These are phyloP conservation scores for Penicillium hordei DNA, from an alignment of 2,329 filamentous ascomycete species.

Conservation along the genomic window DNA sequence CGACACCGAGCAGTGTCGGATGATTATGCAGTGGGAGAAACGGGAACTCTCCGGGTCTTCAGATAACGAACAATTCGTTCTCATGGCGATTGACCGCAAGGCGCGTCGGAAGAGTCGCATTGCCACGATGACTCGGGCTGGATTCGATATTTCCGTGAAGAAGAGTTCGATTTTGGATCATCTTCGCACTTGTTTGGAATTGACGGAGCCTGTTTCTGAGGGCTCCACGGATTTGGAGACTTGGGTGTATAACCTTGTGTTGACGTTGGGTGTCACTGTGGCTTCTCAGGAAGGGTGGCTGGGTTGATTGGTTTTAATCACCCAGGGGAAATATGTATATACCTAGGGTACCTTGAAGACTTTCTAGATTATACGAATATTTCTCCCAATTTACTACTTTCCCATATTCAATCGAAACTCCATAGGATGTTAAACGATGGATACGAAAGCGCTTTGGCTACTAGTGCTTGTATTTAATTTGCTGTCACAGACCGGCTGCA, in stretches of 20 bases:
- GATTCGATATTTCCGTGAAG: constrained; percentile 28
- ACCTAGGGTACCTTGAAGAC: background rate
- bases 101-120: constrained; percentile 21
- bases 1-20: constrained; percentile 8
- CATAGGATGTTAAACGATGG: background rate
- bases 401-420: background rate
- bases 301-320: background rate
- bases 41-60: background rate
- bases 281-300: constrained; percentile 32
- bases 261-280: constrained; percentile 35
- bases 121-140: constrained; percentile 21
- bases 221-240: constrained; percentile 21
- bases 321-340: background rate
- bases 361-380: background rate
- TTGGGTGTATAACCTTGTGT: constrained; percentile 31
- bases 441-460: background rate
- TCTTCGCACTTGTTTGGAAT: constrained; percentile 18
- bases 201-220: constrained; percentile 13
- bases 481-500: background rate
- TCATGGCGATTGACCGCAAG: constrained; percentile 25
- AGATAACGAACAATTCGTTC: constrained; percentile 17
- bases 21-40: constrained; percentile 28
- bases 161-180: constrained; percentile 28
- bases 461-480: background rate
- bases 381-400: background rate